Conservation (phyloP, 495 filamentous ascomycete genomes). For the Cairneyella variabilis region DNA sequence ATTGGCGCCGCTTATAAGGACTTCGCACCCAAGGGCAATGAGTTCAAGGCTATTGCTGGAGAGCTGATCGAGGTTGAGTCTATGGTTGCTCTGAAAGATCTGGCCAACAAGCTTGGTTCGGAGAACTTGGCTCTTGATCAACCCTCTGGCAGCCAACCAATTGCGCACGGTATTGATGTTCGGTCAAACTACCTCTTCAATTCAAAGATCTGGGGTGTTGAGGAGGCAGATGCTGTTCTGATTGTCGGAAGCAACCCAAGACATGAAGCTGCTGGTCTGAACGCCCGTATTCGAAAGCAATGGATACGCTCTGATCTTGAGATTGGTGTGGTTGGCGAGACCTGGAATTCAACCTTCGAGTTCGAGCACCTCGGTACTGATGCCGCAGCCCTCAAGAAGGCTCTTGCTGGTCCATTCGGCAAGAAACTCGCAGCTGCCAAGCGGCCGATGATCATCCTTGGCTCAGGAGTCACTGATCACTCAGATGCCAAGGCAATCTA, state of each 20-base stretch:
- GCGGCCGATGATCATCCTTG: constrained; percentile 92
- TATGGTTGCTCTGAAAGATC: constrained; percentile 92
- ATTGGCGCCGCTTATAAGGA: constrained; percentile 73
- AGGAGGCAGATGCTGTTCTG: constrained; percentile 89
- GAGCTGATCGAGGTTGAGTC: constrained; percentile 88
- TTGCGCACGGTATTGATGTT: constrained; percentile 90
- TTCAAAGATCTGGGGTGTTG: constrained; percentile 86
- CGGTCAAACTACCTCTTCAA: constrained; percentile 96
- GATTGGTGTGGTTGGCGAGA: constrained; percentile 85
- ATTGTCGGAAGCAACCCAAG: constrained; percentile 92
- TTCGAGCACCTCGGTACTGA: constrained; percentile 83
- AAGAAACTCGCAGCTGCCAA: constrained; percentile 86
- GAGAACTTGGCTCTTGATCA: constrained; percentile 94
- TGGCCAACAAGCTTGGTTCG: constrained; percentile 91
- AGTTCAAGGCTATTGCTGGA: constrained; percentile 93
- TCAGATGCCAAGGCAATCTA: constrained; percentile 87
- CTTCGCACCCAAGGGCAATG: constrained; percentile 75
- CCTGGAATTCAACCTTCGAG: constrained; percentile 89
- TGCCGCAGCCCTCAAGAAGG: constrained; percentile 72
- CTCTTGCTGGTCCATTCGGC: constrained; percentile 81
- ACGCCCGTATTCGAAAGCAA: constrained; percentile 95
- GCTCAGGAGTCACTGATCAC: constrained; percentile 85
- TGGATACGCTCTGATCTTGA: constrained; percentile 94
- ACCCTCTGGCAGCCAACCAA: constrained; percentile 73
- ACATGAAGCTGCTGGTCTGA: constrained; percentile 89